Base-by-base conservation (phyloP, 768 basidiomycete genomes). In the Leccinum arenicola region DNA sequence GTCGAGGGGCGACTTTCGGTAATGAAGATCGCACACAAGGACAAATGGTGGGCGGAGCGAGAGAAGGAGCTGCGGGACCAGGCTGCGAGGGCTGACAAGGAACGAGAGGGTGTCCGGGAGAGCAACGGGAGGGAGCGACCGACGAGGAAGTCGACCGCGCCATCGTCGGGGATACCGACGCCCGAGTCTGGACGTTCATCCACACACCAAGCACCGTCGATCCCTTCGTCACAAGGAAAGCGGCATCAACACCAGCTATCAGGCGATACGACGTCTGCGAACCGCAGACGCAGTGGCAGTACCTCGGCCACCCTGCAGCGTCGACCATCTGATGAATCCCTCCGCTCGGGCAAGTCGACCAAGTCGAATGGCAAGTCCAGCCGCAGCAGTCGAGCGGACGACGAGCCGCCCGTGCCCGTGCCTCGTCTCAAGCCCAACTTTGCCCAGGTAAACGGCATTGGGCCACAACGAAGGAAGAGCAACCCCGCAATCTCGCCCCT, bases 1-100 rank as follows among this genome's bases (percentile, higher is more conserved):
- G 86, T 90, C 40, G 86, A 86, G 61, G 77, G 73, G 33, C 73
- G 78, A 3, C 62, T 86, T 48, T 45, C 68, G 64, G 15, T 73
- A 82, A 61, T 73, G 69, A 66, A 75, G 56, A 56, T 78, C 55
- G 64, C 73, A n/a, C 74, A 57, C 40, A 72, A 68, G 38, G 69
- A 73, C 38, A 77, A 76, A 57, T 72, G 74, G 64, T 75, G 75
- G 66, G 57, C 64, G 4, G 73, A 75, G 36, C 55, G 50, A 57
- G 70, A 71, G 57, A 68, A 58, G 52, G 70, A 62, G 29, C 36
- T 66, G 54, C 68, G 68, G 43, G 70, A 71, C 6, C 43, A 40
- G 19, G 55, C 25, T 2, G 47, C n/a, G 47, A 57, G 64, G n/a
- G 21, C 9, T 6, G 67, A 69, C n/a, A 68, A 38, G 50, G 68